Conservation (phyloP, 2,329 filamentous ascomycete species). For the Aspergillus sp. region DNA sequence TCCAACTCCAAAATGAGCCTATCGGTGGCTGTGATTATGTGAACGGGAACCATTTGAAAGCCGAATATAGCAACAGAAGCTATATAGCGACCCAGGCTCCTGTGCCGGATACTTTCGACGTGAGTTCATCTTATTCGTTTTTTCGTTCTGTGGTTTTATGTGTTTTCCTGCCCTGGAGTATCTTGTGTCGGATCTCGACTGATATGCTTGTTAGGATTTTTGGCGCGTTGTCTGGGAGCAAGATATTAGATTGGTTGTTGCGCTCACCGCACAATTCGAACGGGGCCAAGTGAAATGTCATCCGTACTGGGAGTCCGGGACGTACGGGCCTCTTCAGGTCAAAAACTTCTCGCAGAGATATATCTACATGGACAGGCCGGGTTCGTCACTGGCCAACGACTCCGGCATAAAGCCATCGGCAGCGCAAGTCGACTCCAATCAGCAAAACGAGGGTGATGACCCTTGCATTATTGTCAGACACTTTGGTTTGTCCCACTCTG, state of each 20-base stretch:
- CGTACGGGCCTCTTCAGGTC: constrained; percentile 71
- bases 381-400: constrained; percentile 36
- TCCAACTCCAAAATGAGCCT: constrained; percentile 64
- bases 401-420: background rate
- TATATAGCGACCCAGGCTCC: constrained; percentile 97
- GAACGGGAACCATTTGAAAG: constrained; percentile 82
- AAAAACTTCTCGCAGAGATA: constrained; percentile 74
- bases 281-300: constrained; percentile 93
- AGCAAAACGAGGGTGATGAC: constrained; percentile 26
- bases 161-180: no score
- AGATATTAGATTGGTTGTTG: constrained; percentile 88
- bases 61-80: constrained; percentile 74
- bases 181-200: background rate
- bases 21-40: constrained; percentile 80
- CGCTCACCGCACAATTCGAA: constrained; percentile 91
- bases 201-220: constrained; percentile 61
- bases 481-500: constrained; percentile 71
- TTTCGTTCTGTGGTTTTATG: background rate
- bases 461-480: constrained; percentile 80
- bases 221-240: constrained; percentile 98
- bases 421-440: constrained; percentile 1
- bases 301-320: constrained; percentile 76
- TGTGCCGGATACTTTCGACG: constrained; percentile 82
- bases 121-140: constrained; percentile 41
- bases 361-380: constrained; percentile 63